These are phyloP conservation scores for Aspergillus sp. DNA, from an alignment of 2,329 filamentous ascomycete species.

Conservation along the genomic window DNA sequence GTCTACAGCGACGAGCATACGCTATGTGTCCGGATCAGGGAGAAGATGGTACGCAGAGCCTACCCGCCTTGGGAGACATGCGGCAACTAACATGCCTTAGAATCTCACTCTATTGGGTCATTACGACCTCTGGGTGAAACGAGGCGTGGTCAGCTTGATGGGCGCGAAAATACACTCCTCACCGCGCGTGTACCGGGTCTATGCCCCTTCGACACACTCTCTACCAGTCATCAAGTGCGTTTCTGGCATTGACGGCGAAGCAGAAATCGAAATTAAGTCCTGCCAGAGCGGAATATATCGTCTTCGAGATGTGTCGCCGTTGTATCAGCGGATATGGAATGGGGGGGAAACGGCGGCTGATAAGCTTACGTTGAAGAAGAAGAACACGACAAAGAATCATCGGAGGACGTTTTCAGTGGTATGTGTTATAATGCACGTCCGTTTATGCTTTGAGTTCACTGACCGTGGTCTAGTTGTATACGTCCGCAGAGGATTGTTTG, in stretches of 20 bases:
- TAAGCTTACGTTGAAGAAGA: constrained; percentile 23
- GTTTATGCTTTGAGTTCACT: too few relatives aligned
- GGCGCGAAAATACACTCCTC: constrained; percentile 50
- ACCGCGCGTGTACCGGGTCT: constrained; percentile 39
- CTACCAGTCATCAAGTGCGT: constrained; percentile 46
- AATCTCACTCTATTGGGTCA: constrained; percentile 43
- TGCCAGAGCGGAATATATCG: constrained; percentile 37
- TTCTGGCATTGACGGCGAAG: constrained; percentile 32
- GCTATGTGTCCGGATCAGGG: constrained; percentile 33
- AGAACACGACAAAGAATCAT: constrained; percentile 17
- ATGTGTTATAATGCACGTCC: constrained; percentile 7
- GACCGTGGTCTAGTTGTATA: constrained; percentile 25
- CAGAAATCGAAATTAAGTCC: constrained; percentile 44
- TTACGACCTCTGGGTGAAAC: constrained; percentile 50
- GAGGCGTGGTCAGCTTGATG: constrained; percentile 49
- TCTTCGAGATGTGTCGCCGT: constrained; percentile 42
- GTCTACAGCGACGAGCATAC: constrained; percentile 30
- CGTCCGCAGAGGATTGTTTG: constrained; percentile 35
- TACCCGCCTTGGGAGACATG: too few relatives aligned
- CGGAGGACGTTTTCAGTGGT: constrained; percentile 35
- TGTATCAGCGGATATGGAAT: constrained; percentile 49
- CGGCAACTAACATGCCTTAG: constrained; percentile 20
- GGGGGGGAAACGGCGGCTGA: constrained; percentile 25
- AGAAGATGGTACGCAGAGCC: constrained; percentile 27
- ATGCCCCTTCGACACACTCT: constrained; percentile 50